Conservation (phyloP, 1,284 basidiomycete species). For the Naganishia liquefaciens region DNA sequence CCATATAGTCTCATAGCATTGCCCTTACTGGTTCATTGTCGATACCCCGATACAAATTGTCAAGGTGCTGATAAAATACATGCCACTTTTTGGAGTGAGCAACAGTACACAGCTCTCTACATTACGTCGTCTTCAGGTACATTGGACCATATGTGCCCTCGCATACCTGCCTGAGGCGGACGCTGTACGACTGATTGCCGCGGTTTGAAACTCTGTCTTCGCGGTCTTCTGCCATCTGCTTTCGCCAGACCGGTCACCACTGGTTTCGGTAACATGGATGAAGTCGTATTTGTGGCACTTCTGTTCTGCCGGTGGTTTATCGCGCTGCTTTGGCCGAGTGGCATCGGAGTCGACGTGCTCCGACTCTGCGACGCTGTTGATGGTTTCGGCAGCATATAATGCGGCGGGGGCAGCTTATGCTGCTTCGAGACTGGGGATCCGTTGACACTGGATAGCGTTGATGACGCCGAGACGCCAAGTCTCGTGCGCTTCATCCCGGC, state of each 20-base stretch:
- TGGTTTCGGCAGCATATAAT: constrained; percentile 17
- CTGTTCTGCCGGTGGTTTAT: constrained; percentile 16
- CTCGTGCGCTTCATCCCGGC: constrained; percentile 34
- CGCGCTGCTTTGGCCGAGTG: constrained; percentile 16
- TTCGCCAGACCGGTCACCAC: constrained; percentile 60
- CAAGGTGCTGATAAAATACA: background rate
- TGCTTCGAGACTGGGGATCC: constrained; percentile 22
- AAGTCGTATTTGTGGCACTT: constrained; percentile 17
- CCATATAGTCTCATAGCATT: too few species aligned
- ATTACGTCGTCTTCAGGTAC: constrained; percentile 25
- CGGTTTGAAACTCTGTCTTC: constrained; percentile 63
- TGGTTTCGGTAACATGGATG: constrained; percentile 24
- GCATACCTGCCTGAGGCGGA: constrained; percentile 11
- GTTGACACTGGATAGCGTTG: constrained; percentile 22
- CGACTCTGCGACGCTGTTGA: constrained; percentile 20
- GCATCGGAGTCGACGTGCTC: constrained; percentile 22
- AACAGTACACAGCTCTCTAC: background rate
- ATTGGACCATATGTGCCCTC: constrained; percentile 21
- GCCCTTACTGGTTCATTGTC: background rate
- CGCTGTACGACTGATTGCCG: constrained; percentile 34
- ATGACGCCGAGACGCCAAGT: constrained; percentile 21
- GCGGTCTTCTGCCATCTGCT: constrained; percentile 62
- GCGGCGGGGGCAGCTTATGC: constrained; percentile 15
- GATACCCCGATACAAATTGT: background rate
- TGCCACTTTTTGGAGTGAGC: background rate